Conservation (phyloP, 352 stramenopile species). For the Lagenidium giganteum region DNA sequence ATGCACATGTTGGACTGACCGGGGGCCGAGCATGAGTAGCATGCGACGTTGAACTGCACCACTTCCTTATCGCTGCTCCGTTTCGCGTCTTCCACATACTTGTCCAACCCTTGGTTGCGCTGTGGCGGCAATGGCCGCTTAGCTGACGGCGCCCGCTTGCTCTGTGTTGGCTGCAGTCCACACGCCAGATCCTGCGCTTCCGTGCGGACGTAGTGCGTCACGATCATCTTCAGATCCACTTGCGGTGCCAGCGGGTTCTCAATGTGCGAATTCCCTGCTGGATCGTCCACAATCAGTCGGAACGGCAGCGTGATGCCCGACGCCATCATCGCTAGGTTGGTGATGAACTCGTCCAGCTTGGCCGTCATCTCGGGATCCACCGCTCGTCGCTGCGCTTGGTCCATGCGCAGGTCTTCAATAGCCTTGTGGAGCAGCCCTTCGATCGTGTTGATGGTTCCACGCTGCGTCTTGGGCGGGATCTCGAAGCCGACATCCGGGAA, state of each 20-base stretch:
- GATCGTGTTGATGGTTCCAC: conserved; percentile 87
- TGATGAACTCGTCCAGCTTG: conserved; percentile 82
- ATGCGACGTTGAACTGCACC: conserved; percentile 80
- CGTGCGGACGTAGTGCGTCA: conserved; percentile 72
- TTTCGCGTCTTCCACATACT: conserved; percentile 53
- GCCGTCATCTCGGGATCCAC: conserved; percentile 70
- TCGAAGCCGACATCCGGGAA: conserved; percentile 87
- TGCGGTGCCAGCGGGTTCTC: conserved; percentile 85
- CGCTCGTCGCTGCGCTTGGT: conserved; percentile 77
- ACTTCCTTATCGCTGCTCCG: conserved; percentile 74
- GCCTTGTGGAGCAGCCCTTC: conserved; percentile 68
- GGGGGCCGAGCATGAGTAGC: conserved; percentile 65
- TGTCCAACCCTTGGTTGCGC: conserved; percentile 68
- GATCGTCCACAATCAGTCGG: conserved; percentile 83
- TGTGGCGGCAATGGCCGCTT: conserved; percentile 40
- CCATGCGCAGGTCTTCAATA: conserved; percentile 61
- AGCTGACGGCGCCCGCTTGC: conserved; percentile 37
- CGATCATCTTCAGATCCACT: conserved; percentile 62
- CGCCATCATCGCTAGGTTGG: conserved; percentile 58
- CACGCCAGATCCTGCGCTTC: conserved; percentile 70
- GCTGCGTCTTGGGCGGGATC: conserved; percentile 82
- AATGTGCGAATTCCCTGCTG: conserved; percentile 88
- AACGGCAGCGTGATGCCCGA: conserved; percentile 73
- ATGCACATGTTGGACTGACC: conserved; percentile 87
- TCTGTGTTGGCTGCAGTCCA: conserved; percentile 68